phyloP scores from a whole-genome alignment of 164 flowering plant genomes.

The Amborella trichopoda region DNA sequence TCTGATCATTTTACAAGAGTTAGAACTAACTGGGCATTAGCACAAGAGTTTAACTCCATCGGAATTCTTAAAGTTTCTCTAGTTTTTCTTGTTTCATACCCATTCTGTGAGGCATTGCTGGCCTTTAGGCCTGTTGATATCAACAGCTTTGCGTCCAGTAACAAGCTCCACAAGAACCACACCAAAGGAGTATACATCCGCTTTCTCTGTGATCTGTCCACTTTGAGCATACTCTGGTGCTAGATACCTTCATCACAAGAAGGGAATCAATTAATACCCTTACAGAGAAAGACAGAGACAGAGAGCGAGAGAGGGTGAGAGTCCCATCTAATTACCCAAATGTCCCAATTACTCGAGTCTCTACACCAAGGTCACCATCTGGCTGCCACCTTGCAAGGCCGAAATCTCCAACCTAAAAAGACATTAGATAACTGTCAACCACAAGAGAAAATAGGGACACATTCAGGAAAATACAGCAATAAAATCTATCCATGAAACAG shows the following conservation, averaged over 20 bases:
- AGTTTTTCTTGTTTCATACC: too few species aligned
- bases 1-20: too few species aligned
- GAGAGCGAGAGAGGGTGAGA: too few species aligned
- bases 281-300: too few species aligned
- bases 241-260: slow-evolving; percentile 42
- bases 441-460: too few species aligned
- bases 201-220: slow-evolving; percentile 89
- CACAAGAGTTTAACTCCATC: too few species aligned
- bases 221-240: slow-evolving; percentile 97
- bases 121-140: slow-evolving; percentile 77
- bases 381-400: slow-evolving; percentile 97
- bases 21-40: too few species aligned
- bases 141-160: slow-evolving; percentile 87
- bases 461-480: too few species aligned
- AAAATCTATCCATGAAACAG: too few species aligned
- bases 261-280: too few species aligned
- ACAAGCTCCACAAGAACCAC: slow-evolving; percentile 80
- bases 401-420: slow-evolving; percentile 85
- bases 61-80: too few species aligned
- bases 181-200: slow-evolving; percentile 91
- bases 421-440: too few species aligned
- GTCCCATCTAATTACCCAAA: slow-evolving; percentile 85
- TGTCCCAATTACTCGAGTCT: slow-evolving; percentile 86
- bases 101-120: slow-evolving; percentile 92
- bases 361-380: slow-evolving; percentile 66